Percentiles rank a stretch among this genome's conserved stretches.
These are phyloP conservation scores for Loxodes magnus DNA, from an alignment of 73 alveolate species.

Conservation along the genomic window DNA sequence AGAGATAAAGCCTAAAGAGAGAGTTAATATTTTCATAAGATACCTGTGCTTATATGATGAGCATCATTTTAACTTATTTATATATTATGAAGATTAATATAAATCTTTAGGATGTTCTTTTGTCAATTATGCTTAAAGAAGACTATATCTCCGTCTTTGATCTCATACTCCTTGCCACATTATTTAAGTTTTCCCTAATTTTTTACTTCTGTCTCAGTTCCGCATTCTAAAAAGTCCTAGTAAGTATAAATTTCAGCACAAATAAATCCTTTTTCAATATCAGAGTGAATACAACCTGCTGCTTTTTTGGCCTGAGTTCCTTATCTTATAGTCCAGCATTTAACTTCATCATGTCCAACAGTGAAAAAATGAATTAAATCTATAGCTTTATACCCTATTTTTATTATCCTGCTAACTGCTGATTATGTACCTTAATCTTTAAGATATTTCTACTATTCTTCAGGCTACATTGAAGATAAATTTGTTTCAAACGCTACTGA, in stretches of 20 bases:
- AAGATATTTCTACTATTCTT: constrained; percentile 24
- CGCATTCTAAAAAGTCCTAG: constrained; percentile 81
- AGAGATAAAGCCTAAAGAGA: too few species aligned
- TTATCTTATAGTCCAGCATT: constrained; percentile 96
- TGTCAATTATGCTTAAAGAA: too few species aligned
- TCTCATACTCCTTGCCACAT: constrained; percentile 87
- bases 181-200: constrained; percentile 87
- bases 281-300: constrained; percentile 99
- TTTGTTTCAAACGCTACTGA: constrained; percentile 81
- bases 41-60: too few species aligned
- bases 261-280: constrained; percentile 97
- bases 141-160: constrained; percentile 92
- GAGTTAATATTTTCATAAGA: too few species aligned
- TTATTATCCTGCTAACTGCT: constrained; percentile 75
- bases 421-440: constrained; percentile 28
- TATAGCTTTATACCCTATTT: constrained; percentile 85
- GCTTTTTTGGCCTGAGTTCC: constrained; percentile 97
- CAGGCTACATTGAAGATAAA: constrained; percentile 54
- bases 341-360: constrained; percentile 99
- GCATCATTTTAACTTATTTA: too few species aligned
- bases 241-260: constrained; percentile 98
- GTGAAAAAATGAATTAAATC: constrained; percentile 95
- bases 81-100: too few species aligned
- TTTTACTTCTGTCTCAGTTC: constrained; percentile 84
- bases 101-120: too few species aligned